Conservation (phyloP, 129 eudicot species). For the Pittosporum tobira region DNA sequence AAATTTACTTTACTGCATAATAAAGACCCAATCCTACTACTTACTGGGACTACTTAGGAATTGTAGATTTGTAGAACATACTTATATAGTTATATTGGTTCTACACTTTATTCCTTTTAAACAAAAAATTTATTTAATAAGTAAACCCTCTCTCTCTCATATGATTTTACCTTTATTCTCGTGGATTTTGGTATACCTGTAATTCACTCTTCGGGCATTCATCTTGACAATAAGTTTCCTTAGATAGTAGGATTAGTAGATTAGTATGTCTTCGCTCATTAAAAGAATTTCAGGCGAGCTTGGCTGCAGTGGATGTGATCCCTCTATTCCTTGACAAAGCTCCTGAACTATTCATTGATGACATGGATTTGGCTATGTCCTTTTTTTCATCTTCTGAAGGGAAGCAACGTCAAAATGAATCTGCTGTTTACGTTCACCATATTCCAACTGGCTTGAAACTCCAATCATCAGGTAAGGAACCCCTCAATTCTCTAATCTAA, state of each 20-base stretch:
- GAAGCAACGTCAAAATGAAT: slow-evolving; percentile 22
- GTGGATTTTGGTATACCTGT: no score
- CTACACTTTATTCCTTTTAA: no score
- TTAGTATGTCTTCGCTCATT: slow-evolving; percentile 6
- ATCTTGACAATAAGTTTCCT: not conserved
- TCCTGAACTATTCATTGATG: slow-evolving; percentile 46
- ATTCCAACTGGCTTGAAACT: slow-evolving; percentile 68
- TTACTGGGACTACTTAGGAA: no score
- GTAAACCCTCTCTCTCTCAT: not conserved
- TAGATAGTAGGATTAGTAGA: no score
- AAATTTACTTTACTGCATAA: no score
- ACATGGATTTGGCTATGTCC: slow-evolving; percentile 46
- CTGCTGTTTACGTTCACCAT: slow-evolving; percentile 51
- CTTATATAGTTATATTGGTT: no score
- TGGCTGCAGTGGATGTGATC: slow-evolving; percentile 75
- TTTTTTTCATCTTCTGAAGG: slow-evolving; percentile 27
- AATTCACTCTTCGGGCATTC: not conserved
- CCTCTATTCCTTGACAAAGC: slow-evolving; percentile 73
- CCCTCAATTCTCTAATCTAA: not conserved
- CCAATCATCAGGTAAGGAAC: slow-evolving; percentile 53
- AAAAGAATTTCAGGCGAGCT: slow-evolving; percentile 33
- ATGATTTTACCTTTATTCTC: not conserved
- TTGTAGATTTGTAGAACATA: no score
- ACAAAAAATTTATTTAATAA: no score
- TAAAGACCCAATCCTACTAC: no score